A percentile compares a stretch with the other conserved stretches of the same genome.
Conservation (phyloP, 257 asterid genomes). For the Solanum appendiculatum region DNA sequence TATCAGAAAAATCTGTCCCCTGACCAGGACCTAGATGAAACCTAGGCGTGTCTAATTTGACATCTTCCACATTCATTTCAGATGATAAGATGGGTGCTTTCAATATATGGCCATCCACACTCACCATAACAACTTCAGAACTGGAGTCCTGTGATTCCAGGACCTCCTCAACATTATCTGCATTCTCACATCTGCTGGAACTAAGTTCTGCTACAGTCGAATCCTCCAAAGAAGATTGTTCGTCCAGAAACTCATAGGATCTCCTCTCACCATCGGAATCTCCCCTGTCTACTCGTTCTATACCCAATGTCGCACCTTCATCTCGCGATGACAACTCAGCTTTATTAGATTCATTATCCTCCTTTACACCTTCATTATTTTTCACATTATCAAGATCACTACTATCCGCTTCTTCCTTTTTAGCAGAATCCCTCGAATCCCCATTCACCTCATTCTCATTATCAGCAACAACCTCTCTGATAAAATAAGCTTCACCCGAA, state of each 20-base stretch:
- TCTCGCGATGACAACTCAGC: constrained; percentile 41
- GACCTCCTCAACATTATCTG: constrained; percentile 41
- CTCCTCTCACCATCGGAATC: constrained; percentile 36
- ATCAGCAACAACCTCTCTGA: constrained; percentile 48
- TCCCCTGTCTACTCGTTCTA: constrained; percentile 51
- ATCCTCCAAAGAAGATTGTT: constrained; percentile 52
- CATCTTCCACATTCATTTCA: constrained; percentile 39
- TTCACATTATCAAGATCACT: constrained; percentile 9
- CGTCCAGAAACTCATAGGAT: constrained; percentile 68
- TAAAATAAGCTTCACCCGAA: constrained; percentile 85
- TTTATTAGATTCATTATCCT: constrained; percentile 14
- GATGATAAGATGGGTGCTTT: constrained; percentile 79
- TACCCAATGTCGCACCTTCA: constrained; percentile 48
- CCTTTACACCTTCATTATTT: constrained; percentile 5
- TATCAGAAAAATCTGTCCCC: constrained; percentile 23
- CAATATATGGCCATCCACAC: constrained; percentile 82
- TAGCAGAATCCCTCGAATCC: constrained; percentile 19
- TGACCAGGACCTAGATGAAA: constrained; percentile 70
- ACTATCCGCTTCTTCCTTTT: constrained; percentile 5
- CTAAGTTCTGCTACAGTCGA: constrained; percentile 56
- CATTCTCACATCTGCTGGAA: constrained; percentile 41
- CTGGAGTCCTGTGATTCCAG: constrained; percentile 45
- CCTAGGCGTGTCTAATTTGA: constrained; percentile 53
- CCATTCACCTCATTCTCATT: constrained; percentile 21
- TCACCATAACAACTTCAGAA: constrained; percentile 87